Evolutionary conservation across 768 basidiomycete genomes (phyloP), one percentile per base, ranked within the genome.

Genomic region (Mycena galericulata): DNA sequence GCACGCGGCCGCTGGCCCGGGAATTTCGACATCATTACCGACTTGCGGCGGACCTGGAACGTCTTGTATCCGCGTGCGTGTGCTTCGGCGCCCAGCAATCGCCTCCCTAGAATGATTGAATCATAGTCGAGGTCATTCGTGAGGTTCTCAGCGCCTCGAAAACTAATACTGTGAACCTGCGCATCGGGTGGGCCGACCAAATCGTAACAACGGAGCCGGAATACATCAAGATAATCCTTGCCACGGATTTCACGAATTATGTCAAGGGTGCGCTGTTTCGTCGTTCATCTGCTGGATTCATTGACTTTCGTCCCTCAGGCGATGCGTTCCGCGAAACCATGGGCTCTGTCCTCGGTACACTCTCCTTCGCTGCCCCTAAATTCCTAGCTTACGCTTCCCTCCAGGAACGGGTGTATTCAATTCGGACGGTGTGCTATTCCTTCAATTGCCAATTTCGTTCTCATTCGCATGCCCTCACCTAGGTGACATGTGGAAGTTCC

Each of bases 401-500:
- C 76, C 89, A 15, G 89, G 89, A 0, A 80, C 81, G 4, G 90
- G 89, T 0, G 85, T 90, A 0, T 90, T 90, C 77, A 89, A 89
- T 71, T 83, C 85, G 7, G 87, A 89, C 75, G 88, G 88, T 86
- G 3, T 17, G 17, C 26, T 17, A 17, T 10, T 10, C 26, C 20
- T 10, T 47, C 12, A 32, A 32, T 51, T 17, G 6, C 29, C 7
- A 9, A 38, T 30, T 26, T 2, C 5, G 4, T 26, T 12, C 2
- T 30, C 32, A 17, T 10, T 46, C 29, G 26, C 43, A 15, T 27
- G 34, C 14, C 8, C 47, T 3, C 36, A 15, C 24, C n/a, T n/a
- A 30, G 55, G n/a, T 27, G 88, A 90, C 2, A 84, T 87, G 79
- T 92, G 91, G 92, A 92, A 89, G 73, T 86, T 90, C 71, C 90